phyloP scores from a whole-genome alignment of 2,329 filamentous ascomycete genomes.

The Trichoderma sp. region DNA sequence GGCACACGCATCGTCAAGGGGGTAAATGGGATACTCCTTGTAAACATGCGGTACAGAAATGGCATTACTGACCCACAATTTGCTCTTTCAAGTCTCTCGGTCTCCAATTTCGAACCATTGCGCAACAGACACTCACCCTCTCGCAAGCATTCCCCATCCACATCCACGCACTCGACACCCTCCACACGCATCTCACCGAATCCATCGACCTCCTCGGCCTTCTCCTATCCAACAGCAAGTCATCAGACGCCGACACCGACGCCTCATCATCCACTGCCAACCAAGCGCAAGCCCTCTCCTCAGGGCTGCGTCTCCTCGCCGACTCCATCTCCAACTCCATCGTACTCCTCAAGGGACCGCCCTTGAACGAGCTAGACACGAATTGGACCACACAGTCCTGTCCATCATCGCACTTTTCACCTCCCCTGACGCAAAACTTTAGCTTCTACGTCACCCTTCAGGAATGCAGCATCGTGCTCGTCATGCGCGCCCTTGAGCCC shows the following conservation, averaged over 20 bases:
- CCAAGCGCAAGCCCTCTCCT: slow-evolving; percentile 57
- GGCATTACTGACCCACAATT: neutral
- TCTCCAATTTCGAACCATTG: slow-evolving; percentile 70
- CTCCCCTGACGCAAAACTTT: slow-evolving; percentile 56
- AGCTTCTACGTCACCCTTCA: slow-evolving; percentile 71
- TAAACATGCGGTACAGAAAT: neutral
- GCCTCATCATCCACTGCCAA: slow-evolving; percentile 49
- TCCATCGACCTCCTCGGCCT: slow-evolving; percentile 81
- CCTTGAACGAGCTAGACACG: slow-evolving; percentile 39
- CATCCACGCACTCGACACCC: slow-evolving; percentile 67
- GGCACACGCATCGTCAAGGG: slow-evolving; percentile 91
- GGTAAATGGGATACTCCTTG: slow-evolving; percentile 48
- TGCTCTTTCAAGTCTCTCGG: slow-evolving; percentile 60
- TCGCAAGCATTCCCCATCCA: slow-evolving; percentile 51
- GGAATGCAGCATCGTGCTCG: slow-evolving; percentile 68
- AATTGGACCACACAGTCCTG: slow-evolving; percentile 47
- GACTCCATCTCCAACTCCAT: slow-evolving; percentile 53
- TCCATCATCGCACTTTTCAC: slow-evolving; percentile 43
- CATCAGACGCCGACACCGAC: slow-evolving; percentile 31
- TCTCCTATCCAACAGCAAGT: slow-evolving; percentile 49
- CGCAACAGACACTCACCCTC: slow-evolving; percentile 49
- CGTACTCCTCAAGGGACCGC: slow-evolving; percentile 55
- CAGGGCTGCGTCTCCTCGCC: slow-evolving; percentile 56
- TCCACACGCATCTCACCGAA: slow-evolving; percentile 76
- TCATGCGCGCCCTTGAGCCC: slow-evolving; percentile 67